Evolutionary conservation across 495 filamentous ascomycete species (phyloP).

Genomic region (Penicillium waksmanii): DNA sequence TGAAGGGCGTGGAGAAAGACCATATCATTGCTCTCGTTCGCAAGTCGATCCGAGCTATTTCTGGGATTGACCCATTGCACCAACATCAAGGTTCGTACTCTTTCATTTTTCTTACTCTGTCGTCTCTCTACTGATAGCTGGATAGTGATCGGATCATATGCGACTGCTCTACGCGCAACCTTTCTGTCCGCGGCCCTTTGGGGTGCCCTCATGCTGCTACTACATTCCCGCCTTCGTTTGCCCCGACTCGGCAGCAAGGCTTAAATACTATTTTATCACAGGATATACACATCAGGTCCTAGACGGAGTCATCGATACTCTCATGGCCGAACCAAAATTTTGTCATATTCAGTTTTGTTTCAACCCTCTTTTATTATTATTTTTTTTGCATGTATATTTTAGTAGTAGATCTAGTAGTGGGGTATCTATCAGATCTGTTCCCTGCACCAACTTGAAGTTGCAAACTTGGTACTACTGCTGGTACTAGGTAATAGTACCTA

Average conservation of each 20-base stretch:
- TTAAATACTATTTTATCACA: background rate
- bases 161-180: slow-evolving; percentile 56
- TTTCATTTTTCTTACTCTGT: background rate
- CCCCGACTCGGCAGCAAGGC: slow-evolving; percentile 55
- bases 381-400: no score
- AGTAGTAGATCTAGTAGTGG: no score
- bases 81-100: slow-evolving; percentile 51
- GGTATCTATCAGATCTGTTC: no score
- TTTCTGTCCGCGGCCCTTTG: slow-evolving; percentile 57
- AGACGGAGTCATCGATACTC: no score
- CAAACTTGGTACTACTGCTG: no score
- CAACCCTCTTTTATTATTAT: no score
- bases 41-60: slow-evolving; percentile 57
- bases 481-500: no score
- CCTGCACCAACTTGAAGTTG: no score
- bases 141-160: slow-evolving; percentile 61
- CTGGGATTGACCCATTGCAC: slow-evolving; percentile 50
- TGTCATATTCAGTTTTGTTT: no score
- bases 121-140: background rate
- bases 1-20: slow-evolving; percentile 58
- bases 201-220: slow-evolving; percentile 49
- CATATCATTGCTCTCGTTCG: slow-evolving; percentile 55
- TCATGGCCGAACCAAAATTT: no score
- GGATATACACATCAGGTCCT: background rate
- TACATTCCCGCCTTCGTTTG: slow-evolving; percentile 56